A percentile compares a stretch with the other conserved stretches of the same genome.
phyloP scores from a whole-genome alignment of 2,329 filamentous ascomycete genomes.

The Cladosporium oxysporum region DNA sequence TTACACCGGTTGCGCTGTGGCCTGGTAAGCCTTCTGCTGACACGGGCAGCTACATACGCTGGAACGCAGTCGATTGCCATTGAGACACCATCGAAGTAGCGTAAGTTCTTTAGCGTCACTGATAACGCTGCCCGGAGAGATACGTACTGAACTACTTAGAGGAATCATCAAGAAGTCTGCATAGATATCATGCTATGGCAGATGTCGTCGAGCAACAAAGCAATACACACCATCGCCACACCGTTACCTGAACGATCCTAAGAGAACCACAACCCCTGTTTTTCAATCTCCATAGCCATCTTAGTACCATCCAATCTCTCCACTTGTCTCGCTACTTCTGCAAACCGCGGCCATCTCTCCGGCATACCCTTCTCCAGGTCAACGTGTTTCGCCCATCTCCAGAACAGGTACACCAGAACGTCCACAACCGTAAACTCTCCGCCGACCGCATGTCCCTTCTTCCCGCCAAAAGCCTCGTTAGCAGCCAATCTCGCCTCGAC shows the following conservation, averaged over 20 bases:
- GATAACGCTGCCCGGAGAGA: not conserved
- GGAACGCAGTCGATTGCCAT: not conserved
- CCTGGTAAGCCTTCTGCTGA: not conserved
- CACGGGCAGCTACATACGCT: not conserved
- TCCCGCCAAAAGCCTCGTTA: not conserved
- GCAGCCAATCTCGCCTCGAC: constrained; percentile 32
- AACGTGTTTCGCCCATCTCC: constrained; percentile 33
- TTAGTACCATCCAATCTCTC: not conserved
- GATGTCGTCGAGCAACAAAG: not conserved
- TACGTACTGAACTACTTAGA: not conserved
- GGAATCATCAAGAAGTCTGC: not conserved
- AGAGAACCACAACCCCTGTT: constrained; percentile 11
- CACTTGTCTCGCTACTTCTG: not conserved
- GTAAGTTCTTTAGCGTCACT: not conserved
- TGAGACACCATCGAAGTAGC: not conserved
- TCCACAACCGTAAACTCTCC: constrained; percentile 39
- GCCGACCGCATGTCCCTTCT: constrained; percentile 33
- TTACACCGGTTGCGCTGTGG: not conserved
- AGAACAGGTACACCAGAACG: constrained; percentile 38
- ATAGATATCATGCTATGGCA: not conserved
- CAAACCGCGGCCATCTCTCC: constrained; percentile 8
- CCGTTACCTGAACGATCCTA: not conserved
- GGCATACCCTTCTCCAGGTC: not conserved
- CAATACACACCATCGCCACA: not conserved
- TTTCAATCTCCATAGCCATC: constrained; percentile 4